A percentile compares a stretch with the other conserved stretches of the same genome.
These are phyloP conservation scores for Aureobasidium zeae DNA, from an alignment of 2,329 filamentous ascomycete species.

Conservation along the genomic window DNA sequence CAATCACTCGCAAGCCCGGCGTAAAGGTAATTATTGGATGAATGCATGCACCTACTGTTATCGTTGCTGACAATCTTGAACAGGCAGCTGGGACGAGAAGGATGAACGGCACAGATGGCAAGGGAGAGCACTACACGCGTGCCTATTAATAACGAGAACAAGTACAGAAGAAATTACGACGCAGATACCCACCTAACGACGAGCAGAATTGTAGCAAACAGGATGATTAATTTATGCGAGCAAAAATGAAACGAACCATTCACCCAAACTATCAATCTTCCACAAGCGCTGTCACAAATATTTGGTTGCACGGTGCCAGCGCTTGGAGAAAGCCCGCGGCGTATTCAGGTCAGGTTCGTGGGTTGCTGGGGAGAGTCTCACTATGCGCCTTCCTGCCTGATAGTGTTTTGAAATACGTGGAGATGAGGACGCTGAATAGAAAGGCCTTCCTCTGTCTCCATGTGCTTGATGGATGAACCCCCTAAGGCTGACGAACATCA, in stretches of 20 bases:
- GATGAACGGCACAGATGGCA: constrained; percentile 29
- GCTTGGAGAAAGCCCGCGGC: not conserved
- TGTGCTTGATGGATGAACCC: too few relatives aligned
- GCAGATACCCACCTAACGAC: constrained; percentile 5
- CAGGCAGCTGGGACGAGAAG: constrained; percentile 29
- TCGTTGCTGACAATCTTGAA: constrained; percentile 8
- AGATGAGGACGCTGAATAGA: too few relatives aligned
- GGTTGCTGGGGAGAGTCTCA: constrained; percentile 8
- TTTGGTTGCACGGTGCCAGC: too few relatives aligned
- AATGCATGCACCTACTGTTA: not conserved
- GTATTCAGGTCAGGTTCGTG: constrained; percentile 2
- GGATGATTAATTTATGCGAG: constrained; percentile 13
- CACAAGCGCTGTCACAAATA: too few relatives aligned
- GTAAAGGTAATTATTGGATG: constrained; percentile 50
- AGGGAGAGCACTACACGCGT: constrained; percentile 20
- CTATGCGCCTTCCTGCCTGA: too few relatives aligned
- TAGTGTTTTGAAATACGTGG: too few relatives aligned
- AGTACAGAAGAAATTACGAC: not conserved
- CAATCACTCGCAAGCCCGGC: constrained; percentile 57
- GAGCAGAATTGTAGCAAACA: too few relatives aligned
- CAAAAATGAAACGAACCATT: constrained; percentile 1
- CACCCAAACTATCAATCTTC: too few relatives aligned
- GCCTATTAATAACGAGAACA: constrained; percentile 1
- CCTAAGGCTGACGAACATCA: too few relatives aligned
- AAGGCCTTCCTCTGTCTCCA: too few relatives aligned